Conservation (phyloP, 768 basidiomycete species). For the Termitomyces titanicus region DNA sequence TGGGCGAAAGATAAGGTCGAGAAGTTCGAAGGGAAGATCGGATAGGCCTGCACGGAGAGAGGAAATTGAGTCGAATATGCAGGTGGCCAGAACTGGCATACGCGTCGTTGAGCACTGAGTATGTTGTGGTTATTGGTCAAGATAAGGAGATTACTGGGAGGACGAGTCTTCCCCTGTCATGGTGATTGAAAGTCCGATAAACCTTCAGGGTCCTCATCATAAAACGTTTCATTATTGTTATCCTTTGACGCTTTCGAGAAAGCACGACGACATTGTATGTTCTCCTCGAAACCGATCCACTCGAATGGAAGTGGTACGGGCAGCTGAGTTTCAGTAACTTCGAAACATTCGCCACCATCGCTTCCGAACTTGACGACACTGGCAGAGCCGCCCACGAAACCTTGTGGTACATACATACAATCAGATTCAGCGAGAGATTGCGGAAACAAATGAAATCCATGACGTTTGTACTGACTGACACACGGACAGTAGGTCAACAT, state of each 20-base stretch:
- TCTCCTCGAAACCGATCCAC: background rate
- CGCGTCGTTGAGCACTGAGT: background rate
- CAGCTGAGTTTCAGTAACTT: background rate
- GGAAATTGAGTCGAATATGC: background rate
- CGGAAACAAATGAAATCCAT: background rate
- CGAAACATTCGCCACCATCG: background rate
- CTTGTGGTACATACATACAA: background rate
- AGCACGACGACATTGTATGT: background rate
- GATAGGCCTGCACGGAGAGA: background rate
- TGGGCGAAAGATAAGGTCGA: constrained; percentile 5
- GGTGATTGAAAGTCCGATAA: constrained; percentile 6
- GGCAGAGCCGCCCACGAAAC: background rate
- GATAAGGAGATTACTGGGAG: background rate
- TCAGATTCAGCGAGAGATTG: background rate
- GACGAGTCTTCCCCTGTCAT: background rate
- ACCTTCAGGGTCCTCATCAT: background rate
- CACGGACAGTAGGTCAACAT: background rate
- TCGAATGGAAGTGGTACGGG: background rate
- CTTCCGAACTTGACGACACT: background rate
- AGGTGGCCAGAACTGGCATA: background rate
- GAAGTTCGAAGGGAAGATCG: constrained; percentile 3
- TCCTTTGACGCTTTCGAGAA: background rate
- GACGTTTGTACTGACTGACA: background rate
- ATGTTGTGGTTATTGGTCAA: background rate
- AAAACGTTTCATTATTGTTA: background rate